Conservation (phyloP, 331 rosid species). For the Pyracantha coccinea region DNA sequence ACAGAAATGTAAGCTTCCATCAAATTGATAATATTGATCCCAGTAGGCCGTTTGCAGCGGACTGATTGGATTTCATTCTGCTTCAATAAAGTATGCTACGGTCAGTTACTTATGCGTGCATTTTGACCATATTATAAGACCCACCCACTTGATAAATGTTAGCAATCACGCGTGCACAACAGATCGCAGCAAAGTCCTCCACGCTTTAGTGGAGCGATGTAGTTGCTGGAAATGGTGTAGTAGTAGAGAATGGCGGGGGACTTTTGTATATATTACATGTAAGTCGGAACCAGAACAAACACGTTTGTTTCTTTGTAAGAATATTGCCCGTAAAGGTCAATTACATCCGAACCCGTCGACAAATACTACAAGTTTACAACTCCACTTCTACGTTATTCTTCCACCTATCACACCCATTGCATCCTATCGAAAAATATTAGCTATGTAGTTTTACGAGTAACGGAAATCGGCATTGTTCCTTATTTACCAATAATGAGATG, state of each 20-base stretch:
- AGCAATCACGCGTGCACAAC: too few relatives aligned
- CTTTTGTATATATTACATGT: neutral
- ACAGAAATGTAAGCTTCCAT: constrained; percentile 1
- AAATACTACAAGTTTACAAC: neutral
- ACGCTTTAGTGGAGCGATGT: too few relatives aligned
- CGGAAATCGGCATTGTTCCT: constrained; percentile 21
- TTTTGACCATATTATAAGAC: too few relatives aligned
- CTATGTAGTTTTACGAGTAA: constrained; percentile 18
- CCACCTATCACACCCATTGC: constrained; percentile 2
- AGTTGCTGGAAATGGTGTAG: too few relatives aligned
- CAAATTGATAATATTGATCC: neutral
- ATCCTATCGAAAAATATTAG: constrained; percentile 8
- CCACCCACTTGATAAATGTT: too few relatives aligned
- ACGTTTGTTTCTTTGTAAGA: constrained; percentile 23
- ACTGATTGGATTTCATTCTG: neutral
- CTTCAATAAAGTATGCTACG: neutral
- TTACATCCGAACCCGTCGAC: constrained; percentile 1
- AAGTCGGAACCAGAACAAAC: neutral
- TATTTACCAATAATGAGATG: constrained; percentile 35
- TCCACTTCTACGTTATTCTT: neutral
- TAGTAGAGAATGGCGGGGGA: neutral
- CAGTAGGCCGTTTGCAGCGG: neutral
- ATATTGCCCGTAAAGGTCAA: constrained; percentile 20
- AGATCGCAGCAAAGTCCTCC: too few relatives aligned
- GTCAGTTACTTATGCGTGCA: too few relatives aligned